Percentiles rank a stretch among this genome's conserved stretches.
These are phyloP conservation scores for Cnidoscolus chayamansa DNA, from an alignment of 441 rosid genomes.

Conservation along the genomic window DNA sequence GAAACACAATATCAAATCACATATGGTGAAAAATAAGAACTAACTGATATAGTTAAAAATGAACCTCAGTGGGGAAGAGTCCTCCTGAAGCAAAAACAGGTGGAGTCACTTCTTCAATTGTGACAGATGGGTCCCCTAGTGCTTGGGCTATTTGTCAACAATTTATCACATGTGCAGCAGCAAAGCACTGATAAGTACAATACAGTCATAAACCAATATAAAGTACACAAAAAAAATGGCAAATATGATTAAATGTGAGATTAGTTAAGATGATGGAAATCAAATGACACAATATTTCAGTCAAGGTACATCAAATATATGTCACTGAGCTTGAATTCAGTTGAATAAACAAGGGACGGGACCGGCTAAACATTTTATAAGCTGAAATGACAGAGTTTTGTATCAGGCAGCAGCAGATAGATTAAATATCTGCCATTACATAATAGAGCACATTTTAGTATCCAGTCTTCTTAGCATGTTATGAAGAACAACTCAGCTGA, in stretches of 20 bases:
- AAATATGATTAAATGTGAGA: not conserved
- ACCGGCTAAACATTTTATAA: not conserved
- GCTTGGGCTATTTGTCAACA: slow-evolving; percentile 58
- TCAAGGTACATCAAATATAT: not conserved
- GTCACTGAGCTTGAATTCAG: not conserved
- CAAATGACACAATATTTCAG: too few species aligned
- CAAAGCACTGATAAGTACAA: not conserved
- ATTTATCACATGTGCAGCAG: slow-evolving; percentile 16
- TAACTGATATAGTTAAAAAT: slow-evolving; percentile 14
- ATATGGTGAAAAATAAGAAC: slow-evolving; percentile 3
- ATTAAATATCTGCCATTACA: not conserved
- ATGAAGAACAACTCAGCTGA: not conserved
- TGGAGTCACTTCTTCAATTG: slow-evolving; percentile 80
- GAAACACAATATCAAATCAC: slow-evolving; percentile 18
- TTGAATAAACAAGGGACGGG: not conserved
- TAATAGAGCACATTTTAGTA: not conserved
- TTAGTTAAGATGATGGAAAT: not conserved
- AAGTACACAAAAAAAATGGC: not conserved
- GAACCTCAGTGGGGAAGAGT: slow-evolving; percentile 88
- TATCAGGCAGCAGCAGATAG: not conserved
- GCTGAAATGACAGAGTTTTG: not conserved
- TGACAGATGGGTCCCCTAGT: slow-evolving; percentile 76
- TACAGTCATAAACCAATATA: not conserved
- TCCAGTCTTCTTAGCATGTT: not conserved
- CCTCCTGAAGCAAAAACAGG: slow-evolving; percentile 65